Base-by-base conservation (phyloP, 257 asterid genomes). In the Nicotiana noctiflora region DNA sequence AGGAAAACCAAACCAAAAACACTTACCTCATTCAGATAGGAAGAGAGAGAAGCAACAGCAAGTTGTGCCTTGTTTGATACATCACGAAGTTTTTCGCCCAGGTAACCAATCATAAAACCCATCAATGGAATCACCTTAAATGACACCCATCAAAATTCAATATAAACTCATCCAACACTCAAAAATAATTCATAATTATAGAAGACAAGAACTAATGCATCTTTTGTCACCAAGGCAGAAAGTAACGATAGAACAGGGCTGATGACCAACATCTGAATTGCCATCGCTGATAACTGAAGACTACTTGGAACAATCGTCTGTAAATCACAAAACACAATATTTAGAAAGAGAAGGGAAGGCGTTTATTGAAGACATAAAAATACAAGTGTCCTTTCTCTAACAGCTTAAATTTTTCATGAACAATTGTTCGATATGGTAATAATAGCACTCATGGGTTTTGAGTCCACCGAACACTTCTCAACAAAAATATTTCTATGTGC, bases 281-380 rank as follows among this genome's bases (percentile, higher is more conserved):
- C 97, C 98, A 95, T 93, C 61, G 93, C 97, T 68, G 90, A 84
- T 84, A 95, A 87, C 81, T 93, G 98, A 84, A 95, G 85, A 60
- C 90, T 80, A 84, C 92, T 79, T 37, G 98, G 98, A 32, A 93
- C 97, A 78, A 87, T 81, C 4, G 97, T 88, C 98, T 93, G 91
- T 27, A 72, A 78, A 61, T 34, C 18, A 23, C 56, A 60, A 78
- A 21, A 19, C 34, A 61, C 8, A 2, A 23, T 13, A 25, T 59
- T 62, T 59, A 78, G 61, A 31, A 78, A 60, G 57, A 37, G 72
- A 61, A 14, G 19, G 40, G 17, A 57, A 57, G 34, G 65, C 17
- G 21, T 55, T 56, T 55, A 3, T 6, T 44, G 77, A 44, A 70
- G 19, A 70, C 19, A 70, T 44, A 40, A 70, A 70, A 70, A 34